A percentile compares a stretch with the other conserved stretches of the same genome.
Evolutionary conservation across 176 grass and related monocot species (phyloP).

Genomic region (Raddia distichophylla): DNA sequence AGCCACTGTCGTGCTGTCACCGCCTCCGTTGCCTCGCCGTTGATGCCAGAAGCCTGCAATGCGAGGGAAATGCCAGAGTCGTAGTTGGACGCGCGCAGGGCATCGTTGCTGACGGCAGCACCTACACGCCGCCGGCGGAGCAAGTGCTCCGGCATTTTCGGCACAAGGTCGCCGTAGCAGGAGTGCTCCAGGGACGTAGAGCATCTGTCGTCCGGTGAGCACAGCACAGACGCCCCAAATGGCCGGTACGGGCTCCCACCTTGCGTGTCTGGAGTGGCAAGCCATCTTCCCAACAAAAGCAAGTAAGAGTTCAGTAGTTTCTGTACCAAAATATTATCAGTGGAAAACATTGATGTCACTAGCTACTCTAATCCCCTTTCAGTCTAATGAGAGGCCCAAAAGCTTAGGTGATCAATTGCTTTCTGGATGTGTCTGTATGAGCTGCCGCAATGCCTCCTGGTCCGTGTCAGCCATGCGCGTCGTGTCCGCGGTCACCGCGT

Average conservation of each 20-base stretch:
- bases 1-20: too few species aligned
- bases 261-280: conserved; percentile 39
- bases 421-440: too few species aligned
- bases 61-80: too few species aligned
- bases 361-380: conserved; percentile 23
- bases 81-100: too few species aligned
- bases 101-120: too few species aligned
- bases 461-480: too few species aligned
- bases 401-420: conserved; percentile 61
- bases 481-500: too few species aligned
- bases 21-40: too few species aligned
- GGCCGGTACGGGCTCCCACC: conserved; percentile 55
- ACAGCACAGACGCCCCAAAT: conserved; percentile 75
- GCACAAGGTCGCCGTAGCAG: conserved; percentile 44
- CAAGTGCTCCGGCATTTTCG: conserved; percentile 57
- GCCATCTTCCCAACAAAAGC: conserved; percentile 56
- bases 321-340: conserved; percentile 1
- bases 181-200: conserved; percentile 59
- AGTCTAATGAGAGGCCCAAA: conserved; percentile 58
- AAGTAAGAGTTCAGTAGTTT: conserved; percentile 27
- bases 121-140: conserved; percentile 43
- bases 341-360: conserved; percentile 6
- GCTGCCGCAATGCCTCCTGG: too few species aligned
- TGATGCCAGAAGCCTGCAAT: too few species aligned
- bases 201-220: conserved; percentile 74